Evolutionary conservation across 2,329 filamentous ascomycete genomes (phyloP).

Genomic region (Tolypocladium sp.): DNA sequence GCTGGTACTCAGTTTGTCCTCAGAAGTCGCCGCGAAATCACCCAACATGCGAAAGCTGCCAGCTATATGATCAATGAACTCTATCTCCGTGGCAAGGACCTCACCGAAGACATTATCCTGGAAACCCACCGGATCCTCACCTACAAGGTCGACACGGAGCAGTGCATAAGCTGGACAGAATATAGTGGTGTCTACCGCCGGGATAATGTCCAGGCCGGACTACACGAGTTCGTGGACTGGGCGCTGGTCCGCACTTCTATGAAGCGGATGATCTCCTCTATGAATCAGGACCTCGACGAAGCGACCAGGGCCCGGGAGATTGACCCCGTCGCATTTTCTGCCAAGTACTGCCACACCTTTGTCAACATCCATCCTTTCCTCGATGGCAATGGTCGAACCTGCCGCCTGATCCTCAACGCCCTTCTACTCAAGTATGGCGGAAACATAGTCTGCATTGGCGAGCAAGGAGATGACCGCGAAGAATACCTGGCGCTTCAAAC

Average conservation of each 20-base stretch:
- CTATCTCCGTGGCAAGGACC: constrained; percentile 1
- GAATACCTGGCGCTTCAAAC: too few species aligned
- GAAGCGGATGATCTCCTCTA: constrained; percentile 8
- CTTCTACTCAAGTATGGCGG: constrained; percentile 20
- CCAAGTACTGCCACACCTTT: constrained; percentile 17
- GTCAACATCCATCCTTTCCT: constrained; percentile 25
- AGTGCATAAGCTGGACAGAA: constrained; percentile 8
- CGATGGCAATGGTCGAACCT: constrained; percentile 24
- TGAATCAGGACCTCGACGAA: constrained; percentile 12
- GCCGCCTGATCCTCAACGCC: constrained; percentile 22
- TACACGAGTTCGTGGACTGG: not conserved
- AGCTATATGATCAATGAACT: constrained; percentile 6
- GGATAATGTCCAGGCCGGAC: not conserved
- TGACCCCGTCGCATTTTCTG: constrained; percentile 15
- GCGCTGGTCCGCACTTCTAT: constrained; percentile 13
- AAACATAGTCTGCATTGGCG: not conserved
- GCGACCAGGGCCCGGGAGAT: constrained; percentile 2
- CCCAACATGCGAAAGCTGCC: constrained; percentile 6
- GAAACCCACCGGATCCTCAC: constrained; percentile 15
- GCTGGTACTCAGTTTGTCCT: too few species aligned
- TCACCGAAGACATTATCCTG: constrained; percentile 12
- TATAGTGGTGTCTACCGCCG: constrained; percentile 7
- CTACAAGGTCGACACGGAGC: constrained; percentile 2
- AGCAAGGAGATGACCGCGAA: too few species aligned
- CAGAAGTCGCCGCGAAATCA: constrained; percentile 3